Base-by-base conservation (phyloP, 108 stramenopile genomes). In the Pseudonitzschia multiseries region DNA sequence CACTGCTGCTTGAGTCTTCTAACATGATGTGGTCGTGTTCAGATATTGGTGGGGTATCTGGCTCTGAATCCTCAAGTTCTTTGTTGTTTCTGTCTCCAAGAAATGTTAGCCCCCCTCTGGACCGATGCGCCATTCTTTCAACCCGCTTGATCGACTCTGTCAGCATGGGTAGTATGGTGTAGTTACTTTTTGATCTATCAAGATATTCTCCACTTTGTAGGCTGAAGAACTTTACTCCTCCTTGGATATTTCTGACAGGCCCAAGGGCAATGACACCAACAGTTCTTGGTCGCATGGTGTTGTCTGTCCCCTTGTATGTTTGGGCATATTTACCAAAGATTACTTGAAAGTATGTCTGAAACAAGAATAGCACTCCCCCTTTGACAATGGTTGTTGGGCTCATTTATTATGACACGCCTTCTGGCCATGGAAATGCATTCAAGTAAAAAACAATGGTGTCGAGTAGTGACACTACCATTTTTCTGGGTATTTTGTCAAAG, bases 301-400 rank as follows among this genome's bases (percentile, higher is more conserved):
- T n/a, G n/a, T n/a, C n/a, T n/a, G n/a, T n/a, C n/a, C n/a, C n/a
- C n/a, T n/a, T n/a, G n/a, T n/a, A n/a, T n/a, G n/a, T n/a, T n/a
- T n/a, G n/a, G n/a, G n/a, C n/a, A n/a, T n/a, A n/a, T n/a, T n/a
- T n/a, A n/a, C n/a, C n/a, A n/a, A n/a, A n/a, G n/a, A n/a, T n/a
- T n/a, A n/a, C n/a, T n/a, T n/a, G n/a, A n/a, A n/a, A n/a, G n/a
- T 73, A 66, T 5, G 10, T 17, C 14, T 67, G 41, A 40, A 48
- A 79, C 22, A n/a, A n/a, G n/a, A 75, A 61, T 4, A 80, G 21
- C 13, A 69, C n/a, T 5, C 9, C 8, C 8, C 71, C 71, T 4
- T 31, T 29, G 9, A 78, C 50, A 22, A 80, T 75, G 9, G 57
- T 52, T 15, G 57, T 8, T 9, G 81, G 84, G 40, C 73, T 75